Evolutionary conservation across 2,329 filamentous ascomycete species (phyloP).

Genomic region (Penicillium sp.): DNA sequence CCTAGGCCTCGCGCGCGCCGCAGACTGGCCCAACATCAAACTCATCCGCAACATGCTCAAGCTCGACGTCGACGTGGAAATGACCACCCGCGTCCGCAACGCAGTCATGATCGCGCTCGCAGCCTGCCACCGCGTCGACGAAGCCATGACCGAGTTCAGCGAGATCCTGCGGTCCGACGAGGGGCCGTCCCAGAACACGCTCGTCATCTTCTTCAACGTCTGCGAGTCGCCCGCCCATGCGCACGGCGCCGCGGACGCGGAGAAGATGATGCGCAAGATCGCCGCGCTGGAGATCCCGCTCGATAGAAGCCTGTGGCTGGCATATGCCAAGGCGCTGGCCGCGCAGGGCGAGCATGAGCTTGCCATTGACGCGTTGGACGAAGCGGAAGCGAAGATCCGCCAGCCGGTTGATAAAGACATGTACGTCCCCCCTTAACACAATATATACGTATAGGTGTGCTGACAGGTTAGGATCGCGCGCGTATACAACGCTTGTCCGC

Average conservation of each 20-base stretch:
- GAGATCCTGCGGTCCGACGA: conserved; percentile 80
- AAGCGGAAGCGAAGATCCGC: conserved; percentile 64
- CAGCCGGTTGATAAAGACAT: conserved; percentile 64
- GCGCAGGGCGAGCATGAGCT: conserved; percentile 68
- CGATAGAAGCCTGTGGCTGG: conserved; percentile 66
- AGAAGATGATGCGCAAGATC: conserved; percentile 55
- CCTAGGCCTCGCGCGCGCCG: conserved; percentile 63
- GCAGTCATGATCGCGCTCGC: conserved; percentile 83
- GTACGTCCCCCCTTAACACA: conserved; percentile 51
- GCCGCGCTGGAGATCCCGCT: conserved; percentile 73
- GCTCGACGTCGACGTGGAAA: conserved; percentile 76
- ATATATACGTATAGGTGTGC: not conserved
- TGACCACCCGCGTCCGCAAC: conserved; percentile 73
- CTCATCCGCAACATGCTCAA: conserved; percentile 91
- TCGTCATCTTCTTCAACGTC: conserved; percentile 75
- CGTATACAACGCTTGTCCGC: conserved; percentile 70
- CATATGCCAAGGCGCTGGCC: conserved; percentile 73
- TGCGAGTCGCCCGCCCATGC: conserved; percentile 56
- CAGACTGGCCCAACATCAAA: conserved; percentile 62
- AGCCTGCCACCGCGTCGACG: conserved; percentile 60
- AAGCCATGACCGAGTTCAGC: conserved; percentile 75
- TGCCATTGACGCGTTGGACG: conserved; percentile 61
- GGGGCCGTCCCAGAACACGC: conserved; percentile 76
- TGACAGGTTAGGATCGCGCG: conserved; percentile 59
- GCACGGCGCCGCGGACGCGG: conserved; percentile 41